These are phyloP conservation scores for Leishmania tropica DNA, from an alignment of 208 protist genomes.

Conservation along the genomic window DNA sequence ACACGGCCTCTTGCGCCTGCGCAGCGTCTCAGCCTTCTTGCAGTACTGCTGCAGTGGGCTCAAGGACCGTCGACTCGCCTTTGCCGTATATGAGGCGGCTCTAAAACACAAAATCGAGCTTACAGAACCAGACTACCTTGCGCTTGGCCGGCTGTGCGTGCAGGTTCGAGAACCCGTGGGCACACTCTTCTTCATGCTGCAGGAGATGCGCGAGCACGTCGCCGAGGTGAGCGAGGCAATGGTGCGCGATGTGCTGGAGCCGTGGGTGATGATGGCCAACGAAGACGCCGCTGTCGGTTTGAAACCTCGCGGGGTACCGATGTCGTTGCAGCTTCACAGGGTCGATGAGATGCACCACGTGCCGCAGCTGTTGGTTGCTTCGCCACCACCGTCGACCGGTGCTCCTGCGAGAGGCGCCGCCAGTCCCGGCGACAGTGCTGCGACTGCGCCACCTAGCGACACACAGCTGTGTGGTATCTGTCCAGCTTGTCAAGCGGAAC, in stretches of 20 bases:
- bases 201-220: conserved; percentile 60
- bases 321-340: conserved; percentile 1
- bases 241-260: conserved; percentile 45
- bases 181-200: conserved; percentile 55
- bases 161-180: conserved; percentile 38
- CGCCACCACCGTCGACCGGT: background rate
- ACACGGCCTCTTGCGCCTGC: conserved; percentile 44
- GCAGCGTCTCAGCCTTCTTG: conserved; percentile 62
- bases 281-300: conserved; percentile 2
- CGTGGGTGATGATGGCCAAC: conserved; percentile 36
- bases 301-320: background rate
- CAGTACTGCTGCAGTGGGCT: conserved; percentile 40
- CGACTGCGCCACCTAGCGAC: background rate
- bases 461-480: conserved; percentile 19
- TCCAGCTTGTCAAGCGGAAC: conserved; percentile 20
- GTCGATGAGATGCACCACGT: conserved; percentile 20
- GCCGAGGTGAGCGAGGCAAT: conserved; percentile 35
- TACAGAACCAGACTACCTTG: conserved; percentile 45
- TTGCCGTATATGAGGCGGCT: conserved; percentile 50
- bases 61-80: conserved; percentile 30
- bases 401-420: background rate
- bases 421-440: background rate
- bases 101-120: conserved; percentile 54
- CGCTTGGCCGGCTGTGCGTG: conserved; percentile 54
- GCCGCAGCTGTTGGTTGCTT: conserved; percentile 2